These are phyloP conservation scores for Ganoderma meredithae DNA, from an alignment of 1,284 basidiomycete genomes.

Conservation along the genomic window DNA sequence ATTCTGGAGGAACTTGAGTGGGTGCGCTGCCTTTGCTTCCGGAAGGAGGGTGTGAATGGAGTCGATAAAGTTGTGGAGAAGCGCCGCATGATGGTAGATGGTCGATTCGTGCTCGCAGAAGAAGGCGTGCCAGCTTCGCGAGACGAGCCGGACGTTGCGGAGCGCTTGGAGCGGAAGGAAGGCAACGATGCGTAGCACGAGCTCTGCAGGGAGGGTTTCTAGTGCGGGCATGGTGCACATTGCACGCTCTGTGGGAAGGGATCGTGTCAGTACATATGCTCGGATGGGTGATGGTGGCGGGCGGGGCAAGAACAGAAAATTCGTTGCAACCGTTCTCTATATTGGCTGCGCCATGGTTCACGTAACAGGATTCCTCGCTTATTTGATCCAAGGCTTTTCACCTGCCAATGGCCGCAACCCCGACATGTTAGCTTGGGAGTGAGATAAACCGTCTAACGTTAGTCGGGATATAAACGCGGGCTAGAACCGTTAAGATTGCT, in stretches of 20 bases:
- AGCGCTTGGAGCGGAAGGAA: conserved; percentile 56
- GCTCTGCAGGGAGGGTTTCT: conserved; percentile 55
- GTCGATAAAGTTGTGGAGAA: conserved; percentile 53
- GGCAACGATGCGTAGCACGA: conserved; percentile 52
- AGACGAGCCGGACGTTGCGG: conserved; percentile 44
- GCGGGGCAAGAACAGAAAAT: not conserved
- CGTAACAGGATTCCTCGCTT: not conserved
- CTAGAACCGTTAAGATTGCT: not conserved
- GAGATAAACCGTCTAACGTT: not conserved
- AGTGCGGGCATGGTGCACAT: conserved; percentile 37
- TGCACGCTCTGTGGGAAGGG: not conserved
- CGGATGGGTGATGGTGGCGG: not conserved
- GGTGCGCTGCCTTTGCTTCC: conserved; percentile 41
- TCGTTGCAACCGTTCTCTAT: not conserved
- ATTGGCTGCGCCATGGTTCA: conserved; percentile 3
- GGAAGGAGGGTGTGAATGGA: conserved; percentile 40
- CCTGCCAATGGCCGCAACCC: not conserved
- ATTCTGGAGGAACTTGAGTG: conserved; percentile 41
- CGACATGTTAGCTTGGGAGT: not conserved
- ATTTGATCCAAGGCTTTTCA: not conserved
- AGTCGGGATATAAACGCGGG: not conserved
- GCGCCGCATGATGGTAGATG: conserved; percentile 61
- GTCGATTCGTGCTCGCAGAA: conserved; percentile 51
- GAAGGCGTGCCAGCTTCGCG: conserved; percentile 53
- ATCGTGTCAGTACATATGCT: not conserved